Percentiles rank a stretch among this genome's conserved stretches.
These are phyloP conservation scores for Phytophthora pseudosyringae DNA, from an alignment of 352 stramenopile species.

Conservation along the genomic window DNA sequence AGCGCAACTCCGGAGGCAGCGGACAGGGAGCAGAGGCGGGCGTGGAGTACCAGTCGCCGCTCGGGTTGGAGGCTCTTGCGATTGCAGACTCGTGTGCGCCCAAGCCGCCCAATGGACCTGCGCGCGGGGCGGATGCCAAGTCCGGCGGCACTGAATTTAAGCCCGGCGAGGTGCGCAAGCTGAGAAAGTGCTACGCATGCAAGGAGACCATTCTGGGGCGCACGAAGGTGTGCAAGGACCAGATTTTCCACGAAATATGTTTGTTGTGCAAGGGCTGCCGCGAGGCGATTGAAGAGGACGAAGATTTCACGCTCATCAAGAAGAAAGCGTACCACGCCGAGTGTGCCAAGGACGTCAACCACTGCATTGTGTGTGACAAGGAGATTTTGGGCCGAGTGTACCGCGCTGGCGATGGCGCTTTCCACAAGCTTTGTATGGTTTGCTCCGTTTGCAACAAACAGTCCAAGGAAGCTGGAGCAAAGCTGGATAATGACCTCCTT, in stretches of 20 bases:
- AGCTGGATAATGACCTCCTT: conserved; percentile 62
- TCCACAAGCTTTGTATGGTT: conserved; percentile 85
- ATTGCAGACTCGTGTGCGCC: conserved; percentile 44
- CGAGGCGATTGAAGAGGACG: conserved; percentile 78
- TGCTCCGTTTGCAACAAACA: conserved; percentile 77
- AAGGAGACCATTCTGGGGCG: conserved; percentile 86
- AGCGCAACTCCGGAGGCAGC: conserved; percentile 34
- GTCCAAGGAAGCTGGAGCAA: conserved; percentile 62
- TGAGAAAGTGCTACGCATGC: conserved; percentile 81
- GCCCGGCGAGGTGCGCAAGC: conserved; percentile 69
- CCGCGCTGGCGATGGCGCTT: conserved; percentile 60
- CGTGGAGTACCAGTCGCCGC: conserved; percentile 47
- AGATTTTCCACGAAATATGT: conserved; percentile 90
- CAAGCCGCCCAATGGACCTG: conserved; percentile 42
- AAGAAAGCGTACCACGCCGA: conserved; percentile 84
- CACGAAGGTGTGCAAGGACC: conserved; percentile 73
- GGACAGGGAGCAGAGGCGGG: conserved; percentile 30
- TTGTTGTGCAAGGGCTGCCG: conserved; percentile 77
- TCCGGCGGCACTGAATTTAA: conserved; percentile 62
- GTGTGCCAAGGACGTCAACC: conserved; percentile 70
- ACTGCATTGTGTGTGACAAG: conserved; percentile 82
- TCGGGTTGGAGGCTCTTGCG: conserved; percentile 42
- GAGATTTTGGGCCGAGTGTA: conserved; percentile 85
- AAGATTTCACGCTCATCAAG: conserved; percentile 82
- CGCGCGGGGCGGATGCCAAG: conserved; percentile 61